Evolutionary conservation across 2,329 filamentous ascomycete genomes (phyloP), one percentile per base, ranked within the genome.

Genomic region (Fusarium sp.): DNA sequence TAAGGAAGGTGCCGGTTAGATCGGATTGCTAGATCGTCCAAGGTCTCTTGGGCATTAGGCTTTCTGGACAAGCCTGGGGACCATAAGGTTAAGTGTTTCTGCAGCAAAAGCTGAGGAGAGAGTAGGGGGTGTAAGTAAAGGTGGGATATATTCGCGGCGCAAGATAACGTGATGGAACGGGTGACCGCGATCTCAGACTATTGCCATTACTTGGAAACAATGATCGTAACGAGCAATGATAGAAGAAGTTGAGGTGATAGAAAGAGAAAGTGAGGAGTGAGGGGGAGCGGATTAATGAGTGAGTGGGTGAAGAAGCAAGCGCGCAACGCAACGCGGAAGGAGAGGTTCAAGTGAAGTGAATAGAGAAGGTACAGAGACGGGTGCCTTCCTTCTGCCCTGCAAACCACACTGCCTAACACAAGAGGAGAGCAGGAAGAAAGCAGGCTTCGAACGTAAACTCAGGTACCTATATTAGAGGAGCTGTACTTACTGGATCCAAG

Each of bases 1-100:
- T 74, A 51, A 61, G 75, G 77, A 76, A 78, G 65, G 77, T 70
- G 65, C 71, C 57, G 52, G 65, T 78, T 74, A 78, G 74, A 74
- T 70, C 42, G 31, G 42, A 62, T 64, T 59, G 42, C 50, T 57
- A 62, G 51, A 69, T 64, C 33, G 49, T 57, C 44, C 57, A 58
- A 57, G 60, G 59, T 42, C 52, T 55, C 31, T 31, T 52, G 23
- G 36, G 47, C 36, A 59, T 57, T 58, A 36, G 55, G 51, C 55
- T 36, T 44, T 38, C 62, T 52, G 40, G 38, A 46, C 28, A 54
- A 44, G 33, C 38, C 41, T 49, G 46, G 26, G 49, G 41, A 44
- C 40, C 46, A 61, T 9, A n/a, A 26, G 44, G 47, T 57, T 26
- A 30, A 37, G 60, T 23, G 31, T 45, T 62, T 37, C 26, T 47